Evolutionary conservation across 2,329 filamentous ascomycete genomes (phyloP).

Genomic region (Incumbomyces delicatus): DNA sequence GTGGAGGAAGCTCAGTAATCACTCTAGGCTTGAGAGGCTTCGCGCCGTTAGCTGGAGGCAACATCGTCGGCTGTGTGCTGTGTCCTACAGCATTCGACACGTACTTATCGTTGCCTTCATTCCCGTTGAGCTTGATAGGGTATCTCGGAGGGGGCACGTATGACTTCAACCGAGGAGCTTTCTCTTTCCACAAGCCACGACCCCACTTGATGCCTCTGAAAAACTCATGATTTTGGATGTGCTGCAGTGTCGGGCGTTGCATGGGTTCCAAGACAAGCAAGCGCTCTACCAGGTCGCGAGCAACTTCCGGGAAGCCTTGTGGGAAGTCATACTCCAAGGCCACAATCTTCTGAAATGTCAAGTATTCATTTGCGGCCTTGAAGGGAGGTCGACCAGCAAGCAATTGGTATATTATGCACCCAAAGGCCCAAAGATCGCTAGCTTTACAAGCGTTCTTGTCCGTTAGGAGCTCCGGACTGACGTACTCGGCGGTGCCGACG

Average conservation of each 20-base stretch:
- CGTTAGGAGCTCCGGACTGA: constrained; percentile 91
- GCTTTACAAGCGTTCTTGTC: constrained; percentile 97
- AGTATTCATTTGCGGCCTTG: constrained; percentile 89
- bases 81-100: constrained; percentile 33
- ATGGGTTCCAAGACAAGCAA: constrained; percentile 81
- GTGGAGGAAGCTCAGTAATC: constrained; percentile 92
- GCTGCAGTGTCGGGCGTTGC: constrained; percentile 77
- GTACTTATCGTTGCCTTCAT: constrained; percentile 27
- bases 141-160: constrained; percentile 71
- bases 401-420: constrained; percentile 94
- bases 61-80: constrained; percentile 27
- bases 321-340: constrained; percentile 90
- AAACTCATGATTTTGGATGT: constrained; percentile 94
- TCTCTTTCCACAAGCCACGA: constrained; percentile 74
- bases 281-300: constrained; percentile 80
- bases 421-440: constrained; percentile 96
- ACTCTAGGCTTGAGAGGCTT: constrained; percentile 59
- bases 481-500: constrained; percentile 95
- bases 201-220: constrained; percentile 84
- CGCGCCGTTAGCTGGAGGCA: constrained; percentile 29
- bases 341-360: constrained; percentile 98
- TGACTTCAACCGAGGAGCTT: constrained; percentile 75
- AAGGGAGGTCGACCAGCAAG: constrained; percentile 93
- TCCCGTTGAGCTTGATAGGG: constrained; percentile 64
- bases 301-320: constrained; percentile 71